phyloP scores from a whole-genome alignment of 2,329 filamentous ascomycete species.

The Endoconidiophora laricicola region DNA sequence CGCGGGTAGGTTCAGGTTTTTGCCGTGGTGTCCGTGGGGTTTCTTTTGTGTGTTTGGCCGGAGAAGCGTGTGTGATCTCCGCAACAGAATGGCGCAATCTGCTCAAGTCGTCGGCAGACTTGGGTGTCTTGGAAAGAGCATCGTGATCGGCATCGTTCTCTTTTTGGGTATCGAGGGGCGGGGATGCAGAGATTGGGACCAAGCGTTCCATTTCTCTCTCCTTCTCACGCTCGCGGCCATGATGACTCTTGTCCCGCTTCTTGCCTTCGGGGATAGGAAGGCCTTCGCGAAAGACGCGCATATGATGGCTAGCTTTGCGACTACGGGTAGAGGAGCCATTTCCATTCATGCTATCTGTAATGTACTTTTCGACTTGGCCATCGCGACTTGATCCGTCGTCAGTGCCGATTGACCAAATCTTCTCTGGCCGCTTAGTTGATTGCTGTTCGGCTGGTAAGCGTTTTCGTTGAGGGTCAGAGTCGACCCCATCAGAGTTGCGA shows the following conservation, averaged over 20 bases:
- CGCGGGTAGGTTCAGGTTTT: neutral
- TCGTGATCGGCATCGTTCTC: neutral
- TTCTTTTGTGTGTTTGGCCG: neutral
- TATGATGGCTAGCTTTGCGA: slow-evolving; percentile 49
- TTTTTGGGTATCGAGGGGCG: neutral
- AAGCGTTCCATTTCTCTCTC: slow-evolving; percentile 4
- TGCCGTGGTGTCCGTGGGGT: slow-evolving; percentile 4
- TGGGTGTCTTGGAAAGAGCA: slow-evolving; percentile 7
- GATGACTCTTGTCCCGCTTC: slow-evolving; percentile 27
- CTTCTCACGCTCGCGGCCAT: slow-evolving; percentile 6
- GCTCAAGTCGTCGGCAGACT: slow-evolving; percentile 1
- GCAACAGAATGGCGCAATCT: too few relatives aligned
- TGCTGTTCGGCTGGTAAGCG: neutral
- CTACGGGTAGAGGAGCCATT: slow-evolving; percentile 46
- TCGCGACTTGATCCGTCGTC: slow-evolving; percentile 26
- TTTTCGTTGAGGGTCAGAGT: slow-evolving; percentile 1
- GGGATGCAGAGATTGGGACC: slow-evolving; percentile 6
- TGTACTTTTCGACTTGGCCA: slow-evolving; percentile 47
- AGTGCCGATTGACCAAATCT: slow-evolving; percentile 46
- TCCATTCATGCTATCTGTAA: slow-evolving; percentile 42
- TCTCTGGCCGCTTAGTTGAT: slow-evolving; percentile 29
- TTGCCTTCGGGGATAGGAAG: slow-evolving; percentile 39
- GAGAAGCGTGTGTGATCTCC: too few relatives aligned
- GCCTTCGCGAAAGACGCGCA: slow-evolving; percentile 51
- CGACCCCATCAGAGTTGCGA: neutral